Evolutionary conservation across 2,329 filamentous ascomycete species (phyloP).

Genomic region (Paecilomyces sp.): DNA sequence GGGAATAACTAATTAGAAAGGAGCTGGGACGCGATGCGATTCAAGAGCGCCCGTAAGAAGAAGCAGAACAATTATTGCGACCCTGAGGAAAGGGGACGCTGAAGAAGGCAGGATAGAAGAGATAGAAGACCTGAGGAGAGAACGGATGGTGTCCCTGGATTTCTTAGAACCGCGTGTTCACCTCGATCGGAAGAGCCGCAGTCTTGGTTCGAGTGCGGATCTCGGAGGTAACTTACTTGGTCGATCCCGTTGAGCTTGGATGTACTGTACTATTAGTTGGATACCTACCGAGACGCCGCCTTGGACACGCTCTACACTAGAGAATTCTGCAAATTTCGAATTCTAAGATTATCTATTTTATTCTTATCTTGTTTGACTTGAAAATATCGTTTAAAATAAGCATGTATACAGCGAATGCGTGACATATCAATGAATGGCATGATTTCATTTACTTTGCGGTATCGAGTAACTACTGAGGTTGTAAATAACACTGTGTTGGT

Average conservation of each 20-base stretch:
- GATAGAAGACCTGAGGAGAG: neutral
- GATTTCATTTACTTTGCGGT: no score
- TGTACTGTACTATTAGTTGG: neutral
- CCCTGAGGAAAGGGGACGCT: conserved; percentile 4
- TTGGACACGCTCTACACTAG: neutral
- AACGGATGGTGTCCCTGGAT: neutral
- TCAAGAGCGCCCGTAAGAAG: conserved; percentile 5
- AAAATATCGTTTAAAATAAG: no score
- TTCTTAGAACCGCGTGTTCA: neutral
- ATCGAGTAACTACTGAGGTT: no score
- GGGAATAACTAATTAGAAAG: conserved; percentile 3
- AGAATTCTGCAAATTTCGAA: neutral
- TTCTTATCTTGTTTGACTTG: no score
- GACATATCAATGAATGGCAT: no score
- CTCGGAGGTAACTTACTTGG: neutral
- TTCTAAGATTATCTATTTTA: no score
- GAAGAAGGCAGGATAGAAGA: neutral
- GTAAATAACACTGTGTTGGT: no score
- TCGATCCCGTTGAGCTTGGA: neutral
- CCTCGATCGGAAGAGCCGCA: neutral
- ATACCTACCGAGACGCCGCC: neutral
- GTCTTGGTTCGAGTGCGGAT: neutral
- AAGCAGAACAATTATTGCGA: conserved; percentile 2
- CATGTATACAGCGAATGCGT: no score
- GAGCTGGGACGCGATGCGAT: conserved; percentile 7